Conservation (phyloP, 805 yeast genomes). For the Candida parachauliodes region DNA sequence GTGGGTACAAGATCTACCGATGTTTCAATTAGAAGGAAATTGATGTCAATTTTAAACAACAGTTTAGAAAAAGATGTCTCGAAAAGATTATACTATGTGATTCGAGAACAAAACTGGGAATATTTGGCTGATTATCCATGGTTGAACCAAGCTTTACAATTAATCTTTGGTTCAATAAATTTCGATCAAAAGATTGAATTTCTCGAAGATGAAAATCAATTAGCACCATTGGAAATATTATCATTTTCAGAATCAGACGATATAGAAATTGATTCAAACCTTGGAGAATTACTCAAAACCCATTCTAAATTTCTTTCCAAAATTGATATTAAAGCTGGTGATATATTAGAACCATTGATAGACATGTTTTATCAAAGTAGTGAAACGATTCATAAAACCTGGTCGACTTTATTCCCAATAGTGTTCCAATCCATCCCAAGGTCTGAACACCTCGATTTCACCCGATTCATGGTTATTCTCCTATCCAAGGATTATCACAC, state of each 20-base stretch:
- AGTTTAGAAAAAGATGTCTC: conserved; percentile 75
- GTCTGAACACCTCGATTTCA: conserved; percentile 78
- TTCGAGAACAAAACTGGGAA: conserved; percentile 98
- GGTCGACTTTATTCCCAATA: conserved; percentile 82
- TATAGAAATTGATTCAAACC: conserved; percentile 20
- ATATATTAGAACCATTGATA: conserved; percentile 65
- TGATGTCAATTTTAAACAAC: conserved; percentile 74
- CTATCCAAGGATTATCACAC: conserved; percentile 88
- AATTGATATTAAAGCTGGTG: conserved; percentile 45
- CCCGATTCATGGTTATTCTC: conserved; percentile 73
- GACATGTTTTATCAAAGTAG: conserved; percentile 82
- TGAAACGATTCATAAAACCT: conserved; percentile 72
- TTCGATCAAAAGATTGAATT: conserved; percentile 41
- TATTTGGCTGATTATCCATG: conserved; percentile 88
- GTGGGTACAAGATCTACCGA: conserved; percentile 88
- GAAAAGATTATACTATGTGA: conserved; percentile 77
- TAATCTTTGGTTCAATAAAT: conserved; percentile 76
- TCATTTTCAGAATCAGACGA: conserved; percentile 19
- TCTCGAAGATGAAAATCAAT: conserved; percentile 48
- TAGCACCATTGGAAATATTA: conserved; percentile 51
- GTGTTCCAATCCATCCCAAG: conserved; percentile 71
- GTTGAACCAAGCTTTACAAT: conserved; percentile 89
- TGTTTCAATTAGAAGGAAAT: conserved; percentile 64
- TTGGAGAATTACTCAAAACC: conserved; percentile 19
- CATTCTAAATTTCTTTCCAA: conserved; percentile 30